Base-by-base conservation (phyloP, 331 rosid genomes). In the Prunus yedoensis region DNA sequence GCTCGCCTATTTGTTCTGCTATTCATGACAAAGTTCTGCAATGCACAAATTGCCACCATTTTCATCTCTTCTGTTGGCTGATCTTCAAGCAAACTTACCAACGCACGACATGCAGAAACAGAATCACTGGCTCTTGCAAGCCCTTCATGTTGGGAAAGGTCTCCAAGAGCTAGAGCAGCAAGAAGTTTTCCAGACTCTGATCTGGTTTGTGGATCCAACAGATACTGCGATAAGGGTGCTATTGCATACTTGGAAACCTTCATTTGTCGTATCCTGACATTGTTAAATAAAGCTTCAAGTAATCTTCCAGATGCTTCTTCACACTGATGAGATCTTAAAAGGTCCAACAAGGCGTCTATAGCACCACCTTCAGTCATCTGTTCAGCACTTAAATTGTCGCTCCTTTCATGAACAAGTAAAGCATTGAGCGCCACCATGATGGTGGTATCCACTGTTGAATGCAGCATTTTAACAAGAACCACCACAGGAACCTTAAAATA, bases 1-100 rank as follows among this genome's bases (percentile, higher is more conserved):
- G 99, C 99, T 62, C 99, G 92, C 83, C 97, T 83, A 76, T 95
- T 95, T 9, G 99, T 92, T 90, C 93, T 87, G 86, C 99, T 92
- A 83, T 81, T 90, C 97, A 95, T 90, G 88, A 92, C 97, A 76
- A 94, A 94, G 88, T 92, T 94, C 80, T 95, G 99, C 86, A 95
- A 82, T 14, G 97, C 99, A 78, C 99, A 95, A 71, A 89, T 88
- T 53, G 97, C 90, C 75, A 95, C 99, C 94, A 80, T 85, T 83
- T 78, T 88, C 99, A 94, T 92, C 86, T 92, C 99, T 88, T 94
- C 99, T 47, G 96, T 90, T 25, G 93, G 89, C 82, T 92, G 97
- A 78, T 95, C 97, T 81, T 95, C 97, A 77, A 95, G 97, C 87
- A 95, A 84, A 78, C 94, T 90, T 84, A 92, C 78, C 84, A 95